Evolutionary conservation across 106 monocot species (phyloP), one percentile per base, ranked within the genome.

Genomic region (Platanthera guangdongensis): DNA sequence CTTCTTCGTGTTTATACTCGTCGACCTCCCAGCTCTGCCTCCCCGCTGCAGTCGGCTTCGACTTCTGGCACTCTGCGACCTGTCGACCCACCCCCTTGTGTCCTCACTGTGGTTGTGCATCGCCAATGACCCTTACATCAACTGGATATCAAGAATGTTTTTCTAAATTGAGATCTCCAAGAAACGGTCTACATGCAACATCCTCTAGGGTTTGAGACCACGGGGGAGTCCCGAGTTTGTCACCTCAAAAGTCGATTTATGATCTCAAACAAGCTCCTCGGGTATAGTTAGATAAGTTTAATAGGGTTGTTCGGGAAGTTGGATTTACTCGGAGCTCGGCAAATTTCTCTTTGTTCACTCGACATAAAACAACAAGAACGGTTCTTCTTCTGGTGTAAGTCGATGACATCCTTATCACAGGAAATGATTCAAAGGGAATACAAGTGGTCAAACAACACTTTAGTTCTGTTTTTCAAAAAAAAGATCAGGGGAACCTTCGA

Each of bases 281-380:
- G 11, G 5, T 4, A 16, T 57, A 14, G 57, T 57, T 15, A 0
- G 2, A 13, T 0, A 57, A 13, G 3, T 15, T 15, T 2, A 57
- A 0, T 3, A 16, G 4, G 1, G 1, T 15, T 57, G 3, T 57
- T 1, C 4, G 5, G 3, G 5, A 9, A 4, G 1, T 14, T 0
- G 15, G 12, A 5, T 57, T 57, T 16, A 0, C 13, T 9, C 12
- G 5, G 0, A 16, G 57, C 57, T 3, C 8, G 2, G 13, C 57
- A 13, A 3, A 57, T 15, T n/a, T n/a, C 11, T 57, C 57, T 0
- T 2, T 57, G 3, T 12, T 57, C 57, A 16, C 15, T 3, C n/a
- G 5, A 0, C 3, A 57, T 9, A 13, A 57, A 14, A 16, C 13
- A 11, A 13, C 13, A 16, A 57, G 5, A 13, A 9, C 5, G 6